These are phyloP conservation scores for Trifolium repens DNA, from an alignment of 306 rosid species.

Conservation along the genomic window DNA sequence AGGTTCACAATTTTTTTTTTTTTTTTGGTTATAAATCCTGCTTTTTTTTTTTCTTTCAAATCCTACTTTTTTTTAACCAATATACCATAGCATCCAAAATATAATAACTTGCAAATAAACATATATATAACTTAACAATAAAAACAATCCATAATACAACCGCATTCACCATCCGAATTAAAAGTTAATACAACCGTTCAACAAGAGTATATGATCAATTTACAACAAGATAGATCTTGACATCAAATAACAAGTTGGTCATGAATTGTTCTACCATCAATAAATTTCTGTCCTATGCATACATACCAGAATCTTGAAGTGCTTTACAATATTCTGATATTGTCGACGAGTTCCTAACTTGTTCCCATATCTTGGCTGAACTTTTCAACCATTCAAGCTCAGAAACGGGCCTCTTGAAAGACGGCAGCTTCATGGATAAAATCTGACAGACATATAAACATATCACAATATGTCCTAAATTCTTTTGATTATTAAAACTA, in stretches of 20 bases:
- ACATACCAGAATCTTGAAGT: slow-evolving; percentile 74
- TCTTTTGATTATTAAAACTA: slow-evolving; percentile 1
- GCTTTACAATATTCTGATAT: slow-evolving; percentile 70
- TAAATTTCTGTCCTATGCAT: slow-evolving; percentile 43
- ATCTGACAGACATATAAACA: slow-evolving; percentile 54
- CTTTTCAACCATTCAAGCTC: slow-evolving; percentile 94
- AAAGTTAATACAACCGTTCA: no score
- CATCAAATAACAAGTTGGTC: background rate
- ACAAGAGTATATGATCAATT: background rate
- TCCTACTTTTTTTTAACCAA: no score
- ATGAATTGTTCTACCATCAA: background rate
- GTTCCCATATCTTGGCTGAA: slow-evolving; percentile 88
- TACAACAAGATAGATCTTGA: slow-evolving; percentile 8
- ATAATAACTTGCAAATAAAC: no score
- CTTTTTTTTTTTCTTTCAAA: no score
- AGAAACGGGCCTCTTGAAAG: slow-evolving; percentile 62
- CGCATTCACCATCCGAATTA: no score
- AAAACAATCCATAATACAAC: no score
- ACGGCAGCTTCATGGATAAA: slow-evolving; percentile 66
- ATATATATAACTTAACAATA: no score
- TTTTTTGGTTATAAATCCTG: no score
- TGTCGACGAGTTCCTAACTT: slow-evolving; percentile 71
- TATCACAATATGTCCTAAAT: slow-evolving; percentile 3
- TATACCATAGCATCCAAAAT: no score
- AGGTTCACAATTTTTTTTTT: no score